Evolutionary conservation across 2,329 filamentous ascomycete species (phyloP), one percentile per base, ranked within the genome.

Genomic region (Fusarium sp.): DNA sequence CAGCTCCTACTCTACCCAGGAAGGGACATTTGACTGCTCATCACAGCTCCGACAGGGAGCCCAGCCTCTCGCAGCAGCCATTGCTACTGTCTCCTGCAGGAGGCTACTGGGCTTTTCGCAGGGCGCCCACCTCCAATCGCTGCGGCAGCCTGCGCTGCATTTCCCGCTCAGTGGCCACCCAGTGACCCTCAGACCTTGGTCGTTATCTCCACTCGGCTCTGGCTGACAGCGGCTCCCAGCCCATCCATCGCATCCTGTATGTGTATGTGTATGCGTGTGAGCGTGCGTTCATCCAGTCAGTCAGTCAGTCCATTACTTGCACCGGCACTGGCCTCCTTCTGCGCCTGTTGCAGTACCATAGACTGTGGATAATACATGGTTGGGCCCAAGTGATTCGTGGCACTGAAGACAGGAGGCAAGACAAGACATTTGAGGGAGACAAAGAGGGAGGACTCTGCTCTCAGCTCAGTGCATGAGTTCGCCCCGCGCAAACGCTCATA

Each of bases 81-180:
- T 52, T 68, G 56, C 38, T 56, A 58, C 52, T 63, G 54, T 35
- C 71, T 74, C 52, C 70, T 69, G 70, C 74, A 72, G 74, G 68
- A 66, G 74, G 64, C 65, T 68, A 45, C 64, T 69, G 42, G 54
- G 45, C 38, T 59, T 67, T 45, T 66, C 57, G 63, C 63, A 67
- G 62, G 72, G 65, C 73, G 45, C 57, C 66, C 57, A 59, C 70
- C 71, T 75, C 76, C 75, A 78, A 78, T 78, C 66, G 73, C 66
- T 58, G 63, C 57, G 65, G 65, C 58, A 74, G 52, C 62, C 67
- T 61, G 42, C 27, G 33, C 69, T 65, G 52, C 69, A 50, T 63
- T 63, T 74, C 69, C 27, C 65, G 36, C 66, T 56, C 63, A 59
- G 58, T 62, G 66, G 42, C 69, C 56, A 67, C 52, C 65, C 63